Evolutionary conservation across 768 basidiomycete genomes (phyloP).

Genomic region (Suillus hirtellus): DNA sequence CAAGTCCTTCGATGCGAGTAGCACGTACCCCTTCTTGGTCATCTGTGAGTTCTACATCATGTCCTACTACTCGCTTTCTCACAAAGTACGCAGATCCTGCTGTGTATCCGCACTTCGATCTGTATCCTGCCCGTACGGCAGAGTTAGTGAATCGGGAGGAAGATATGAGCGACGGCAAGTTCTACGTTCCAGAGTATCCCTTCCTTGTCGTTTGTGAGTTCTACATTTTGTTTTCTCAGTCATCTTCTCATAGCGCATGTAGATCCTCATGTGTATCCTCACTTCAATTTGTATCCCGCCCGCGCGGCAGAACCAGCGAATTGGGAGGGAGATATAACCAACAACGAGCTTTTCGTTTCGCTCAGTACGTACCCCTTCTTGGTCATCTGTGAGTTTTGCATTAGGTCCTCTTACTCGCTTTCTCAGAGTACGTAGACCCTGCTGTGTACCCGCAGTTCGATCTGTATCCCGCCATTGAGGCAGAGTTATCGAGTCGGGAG

Average conservation of each 20-base stretch:
- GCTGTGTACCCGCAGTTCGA: constrained; percentile 37
- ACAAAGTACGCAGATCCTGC: constrained; percentile 7
- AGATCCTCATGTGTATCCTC: constrained; percentile 30
- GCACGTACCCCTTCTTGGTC: constrained; percentile 17
- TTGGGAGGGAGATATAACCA: neutral
- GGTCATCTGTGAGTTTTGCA: constrained; percentile 15
- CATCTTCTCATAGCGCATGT: neutral
- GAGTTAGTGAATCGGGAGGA: constrained; percentile 12
- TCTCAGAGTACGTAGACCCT: constrained; percentile 4
- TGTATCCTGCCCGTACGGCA: constrained; percentile 20
- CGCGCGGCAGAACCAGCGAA: neutral
- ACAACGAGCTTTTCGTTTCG: neutral
- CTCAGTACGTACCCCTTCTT: constrained; percentile 16
- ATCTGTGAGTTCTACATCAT: constrained; percentile 15
- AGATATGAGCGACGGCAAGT: neutral
- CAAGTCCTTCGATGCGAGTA: constrained; percentile 5
- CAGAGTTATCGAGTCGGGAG: constrained; percentile 13
- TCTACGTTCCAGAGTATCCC: constrained; percentile 15
- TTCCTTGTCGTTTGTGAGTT: constrained; percentile 17
- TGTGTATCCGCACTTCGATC: constrained; percentile 37
- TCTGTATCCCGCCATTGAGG: constrained; percentile 20
- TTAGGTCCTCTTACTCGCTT: neutral
- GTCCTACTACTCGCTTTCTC: neutral
- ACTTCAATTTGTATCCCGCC: constrained; percentile 36
- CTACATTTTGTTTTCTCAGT: neutral